A percentile compares a stretch with the other conserved stretches of the same genome.
These are phyloP conservation scores for Pleurotus sapidus DNA, from an alignment of 768 basidiomycete genomes.

Conservation along the genomic window DNA sequence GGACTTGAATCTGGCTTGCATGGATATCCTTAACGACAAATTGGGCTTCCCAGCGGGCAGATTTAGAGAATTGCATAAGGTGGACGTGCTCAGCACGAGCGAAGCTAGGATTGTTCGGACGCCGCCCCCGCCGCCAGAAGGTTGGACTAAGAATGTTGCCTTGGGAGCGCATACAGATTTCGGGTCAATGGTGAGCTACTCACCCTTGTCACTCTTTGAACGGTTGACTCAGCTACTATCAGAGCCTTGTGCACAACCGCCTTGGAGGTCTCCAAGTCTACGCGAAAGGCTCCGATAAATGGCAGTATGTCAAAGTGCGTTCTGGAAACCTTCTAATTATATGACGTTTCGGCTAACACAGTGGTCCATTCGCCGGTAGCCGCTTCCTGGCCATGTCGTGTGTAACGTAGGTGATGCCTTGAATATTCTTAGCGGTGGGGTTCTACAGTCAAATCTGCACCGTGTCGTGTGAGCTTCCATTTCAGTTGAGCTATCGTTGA, in stretches of 20 bases:
- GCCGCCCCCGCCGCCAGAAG: conserved; percentile 32
- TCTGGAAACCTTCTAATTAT: conserved; percentile 4
- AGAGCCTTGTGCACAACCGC: conserved; percentile 38
- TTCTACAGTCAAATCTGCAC: conserved; percentile 62
- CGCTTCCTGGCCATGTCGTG: conserved; percentile 53
- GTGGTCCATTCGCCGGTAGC: conserved; percentile 33
- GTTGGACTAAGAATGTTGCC: conserved; percentile 26
- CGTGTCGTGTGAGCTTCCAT: conserved; percentile 47
- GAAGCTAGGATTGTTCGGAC: conserved; percentile 55
- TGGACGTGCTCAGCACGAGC: conserved; percentile 41
- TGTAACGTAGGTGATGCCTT: conserved; percentile 66
- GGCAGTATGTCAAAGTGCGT: no score
- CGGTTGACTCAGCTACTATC: neutral
- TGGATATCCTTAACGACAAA: conserved; percentile 52
- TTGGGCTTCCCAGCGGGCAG: conserved; percentile 48
- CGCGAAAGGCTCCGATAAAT: no score
- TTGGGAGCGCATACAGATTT: conserved; percentile 66
- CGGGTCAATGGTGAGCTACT: neutral
- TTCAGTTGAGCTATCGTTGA: neutral
- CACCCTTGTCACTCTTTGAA: neutral
- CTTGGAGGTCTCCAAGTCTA: conserved; percentile 39
- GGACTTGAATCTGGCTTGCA: conserved; percentile 48
- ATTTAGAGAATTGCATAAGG: no score
- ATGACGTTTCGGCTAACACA: neutral
- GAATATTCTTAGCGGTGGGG: conserved; percentile 59